Evolutionary conservation across 1,139 yeast genomes (phyloP).

Genomic region (Candida pseudoviswanathii): DNA sequence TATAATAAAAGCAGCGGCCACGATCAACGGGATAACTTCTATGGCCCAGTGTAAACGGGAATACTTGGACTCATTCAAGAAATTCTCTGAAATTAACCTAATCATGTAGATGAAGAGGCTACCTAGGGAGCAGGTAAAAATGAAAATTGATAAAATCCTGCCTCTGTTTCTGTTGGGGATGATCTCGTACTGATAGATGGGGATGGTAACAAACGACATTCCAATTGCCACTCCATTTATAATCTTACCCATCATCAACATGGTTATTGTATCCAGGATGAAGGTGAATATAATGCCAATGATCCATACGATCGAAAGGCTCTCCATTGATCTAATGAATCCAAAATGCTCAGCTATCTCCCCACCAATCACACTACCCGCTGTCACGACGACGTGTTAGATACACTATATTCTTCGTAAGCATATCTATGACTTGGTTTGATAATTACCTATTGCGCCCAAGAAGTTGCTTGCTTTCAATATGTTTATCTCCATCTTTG

Average conservation of each 20-base stretch:
- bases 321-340: constrained; percentile 26
- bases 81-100: constrained; percentile 21
- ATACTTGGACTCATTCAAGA: constrained; percentile 10
- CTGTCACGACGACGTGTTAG: constrained; percentile 15
- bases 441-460: constrained; percentile 34
- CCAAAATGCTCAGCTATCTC: constrained; percentile 33
- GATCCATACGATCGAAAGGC: constrained; percentile 31
- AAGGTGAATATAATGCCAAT: constrained; percentile 27
- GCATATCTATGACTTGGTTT: background rate
- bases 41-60: constrained; percentile 25
- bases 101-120: constrained; percentile 24
- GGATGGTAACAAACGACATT: constrained; percentile 30
- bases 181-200: constrained; percentile 35
- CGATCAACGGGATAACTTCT: constrained; percentile 27
- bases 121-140: constrained; percentile 23
- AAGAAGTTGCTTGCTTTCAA: constrained; percentile 31
- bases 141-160: constrained; percentile 13
- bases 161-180: constrained; percentile 28
- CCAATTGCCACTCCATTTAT: constrained; percentile 38
- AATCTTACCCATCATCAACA: constrained; percentile 31
- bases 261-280: constrained; percentile 27
- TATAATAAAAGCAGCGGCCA: constrained; percentile 16
- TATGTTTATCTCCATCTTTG: constrained; percentile 28
- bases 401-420: background rate
- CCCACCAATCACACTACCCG: constrained; percentile 37